Base-by-base conservation (phyloP, 176 grass and related monocot genomes). In the Carex parvula region DNA sequence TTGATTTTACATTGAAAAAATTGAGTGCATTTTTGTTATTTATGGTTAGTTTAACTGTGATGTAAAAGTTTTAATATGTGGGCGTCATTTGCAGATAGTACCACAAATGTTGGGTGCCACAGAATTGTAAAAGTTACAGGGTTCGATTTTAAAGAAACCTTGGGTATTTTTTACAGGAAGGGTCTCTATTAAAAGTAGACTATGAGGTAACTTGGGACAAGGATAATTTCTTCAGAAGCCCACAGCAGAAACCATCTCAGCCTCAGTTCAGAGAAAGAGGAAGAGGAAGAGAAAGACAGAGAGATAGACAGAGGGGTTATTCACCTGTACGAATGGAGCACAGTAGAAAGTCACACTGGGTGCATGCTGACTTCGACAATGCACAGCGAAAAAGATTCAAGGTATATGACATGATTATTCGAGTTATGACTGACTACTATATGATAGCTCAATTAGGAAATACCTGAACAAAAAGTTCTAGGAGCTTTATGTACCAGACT, bases 131-230 rank as follows among this genome's bases (percentile, higher is more conserved):
- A 55, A 30, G 22, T 56, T 56, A 77, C 6, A n/a, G 73, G 6
- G 24, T 77, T 26, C 57, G 21, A 77, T 70, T 39, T 12, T 5
- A 30, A 55, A 42, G 14, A 82, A 76, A 54, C 79, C 61, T 84
- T 53, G 35, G 22, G 50, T 88, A 73, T 73, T 46, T 78, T 89
- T 64, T 90, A 46, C 67, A 98, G 95, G 90, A 98, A 89, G 95
- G 92, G 35, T 91, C 95, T 42, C 82, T 69, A 65, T 82, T 98
- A 46, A 98, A 98, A 86, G 92, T 98, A 87, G 93, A 95, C 80
- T 98, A 98, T 88, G 89, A 95, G 33, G 85, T 95, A 17, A 93
- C 84, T 37, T 98, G 92, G 92, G 95, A 98, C 6, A 76, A 6
- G 17, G 89, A 93, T 86, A 88, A 88, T 70, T 95, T 87, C 84